These are phyloP conservation scores for Sugiyamaella lignohabitans DNA, from an alignment of 805 yeast genomes.

Conservation along the genomic window DNA sequence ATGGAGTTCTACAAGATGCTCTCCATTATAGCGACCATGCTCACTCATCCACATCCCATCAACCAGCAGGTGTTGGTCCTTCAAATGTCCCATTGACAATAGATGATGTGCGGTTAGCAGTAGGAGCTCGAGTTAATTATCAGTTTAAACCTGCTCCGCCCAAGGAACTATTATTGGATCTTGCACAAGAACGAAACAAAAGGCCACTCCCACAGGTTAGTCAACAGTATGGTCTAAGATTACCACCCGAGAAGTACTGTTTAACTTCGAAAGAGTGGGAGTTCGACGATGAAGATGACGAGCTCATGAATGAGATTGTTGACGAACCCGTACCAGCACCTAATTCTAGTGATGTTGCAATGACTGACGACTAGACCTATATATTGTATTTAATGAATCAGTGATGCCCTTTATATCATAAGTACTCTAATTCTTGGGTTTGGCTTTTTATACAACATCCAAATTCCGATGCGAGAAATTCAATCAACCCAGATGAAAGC, in stretches of 20 bases:
- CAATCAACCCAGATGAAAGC: no score
- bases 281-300: slow-evolving; percentile 43
- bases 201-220: slow-evolving; percentile 86
- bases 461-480: no score
- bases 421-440: no score
- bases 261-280: slow-evolving; percentile 78
- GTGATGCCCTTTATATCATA: no score
- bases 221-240: slow-evolving; percentile 83
- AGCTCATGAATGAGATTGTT: slow-evolving; percentile 17
- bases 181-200: slow-evolving; percentile 88
- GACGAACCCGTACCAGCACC: slow-evolving; percentile 39
- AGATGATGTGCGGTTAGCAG: slow-evolving; percentile 88
- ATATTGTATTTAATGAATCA: slow-evolving; percentile 1
- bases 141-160: slow-evolving; percentile 97
- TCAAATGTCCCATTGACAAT: slow-evolving; percentile 54
- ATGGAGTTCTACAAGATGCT: slow-evolving; percentile 83
- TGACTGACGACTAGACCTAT: slow-evolving; percentile 9
- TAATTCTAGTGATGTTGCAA: slow-evolving; percentile 17
- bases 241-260: slow-evolving; percentile 98
- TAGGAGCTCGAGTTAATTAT: slow-evolving; percentile 88
- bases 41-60: slow-evolving; percentile 28
- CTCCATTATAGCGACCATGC: slow-evolving; percentile 78
- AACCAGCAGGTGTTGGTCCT: slow-evolving; percentile 33
- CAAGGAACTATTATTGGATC: slow-evolving; percentile 79
- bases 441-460: no score